Conservation (phyloP, 2,329 filamentous ascomycete species). For the Sarocladiaceae sp. region DNA sequence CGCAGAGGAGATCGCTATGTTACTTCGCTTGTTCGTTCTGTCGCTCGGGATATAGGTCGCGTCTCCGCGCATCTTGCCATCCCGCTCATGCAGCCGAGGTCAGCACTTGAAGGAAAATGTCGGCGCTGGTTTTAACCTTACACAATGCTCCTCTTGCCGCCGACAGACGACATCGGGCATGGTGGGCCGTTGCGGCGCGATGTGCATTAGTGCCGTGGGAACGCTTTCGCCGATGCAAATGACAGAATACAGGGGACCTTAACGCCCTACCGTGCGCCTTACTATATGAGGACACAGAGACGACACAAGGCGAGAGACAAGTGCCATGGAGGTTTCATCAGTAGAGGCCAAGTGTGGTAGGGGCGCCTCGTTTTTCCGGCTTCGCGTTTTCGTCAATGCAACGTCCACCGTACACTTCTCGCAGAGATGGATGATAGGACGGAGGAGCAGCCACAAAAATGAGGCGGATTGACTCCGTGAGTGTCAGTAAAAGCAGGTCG, state of each 20-base stretch:
- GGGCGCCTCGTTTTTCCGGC: neutral
- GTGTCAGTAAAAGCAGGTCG: neutral
- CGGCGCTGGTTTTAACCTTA: slow-evolving; percentile 26
- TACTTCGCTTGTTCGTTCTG: neutral
- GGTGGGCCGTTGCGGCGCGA: slow-evolving; percentile 16
- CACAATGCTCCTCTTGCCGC: slow-evolving; percentile 34
- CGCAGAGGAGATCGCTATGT: neutral
- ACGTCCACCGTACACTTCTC: neutral
- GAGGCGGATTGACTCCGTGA: neutral
- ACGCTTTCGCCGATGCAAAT: neutral
- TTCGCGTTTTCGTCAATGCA: neutral
- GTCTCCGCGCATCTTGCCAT: neutral
- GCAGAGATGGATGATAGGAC: neutral
- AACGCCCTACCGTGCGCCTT: neutral
- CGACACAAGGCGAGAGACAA: neutral
- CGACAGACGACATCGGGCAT: slow-evolving; percentile 18
- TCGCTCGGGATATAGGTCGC: neutral
- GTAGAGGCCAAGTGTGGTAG: neutral
- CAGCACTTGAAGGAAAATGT: neutral
- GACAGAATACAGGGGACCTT: neutral
- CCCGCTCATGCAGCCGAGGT: neutral
- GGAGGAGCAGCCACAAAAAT: neutral
- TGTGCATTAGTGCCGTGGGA: slow-evolving; percentile 10
- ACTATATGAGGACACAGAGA: neutral
- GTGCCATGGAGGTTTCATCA: neutral